These are phyloP conservation scores for Myxozyma geophila DNA, from an alignment of 805 yeast species.

Conservation along the genomic window DNA sequence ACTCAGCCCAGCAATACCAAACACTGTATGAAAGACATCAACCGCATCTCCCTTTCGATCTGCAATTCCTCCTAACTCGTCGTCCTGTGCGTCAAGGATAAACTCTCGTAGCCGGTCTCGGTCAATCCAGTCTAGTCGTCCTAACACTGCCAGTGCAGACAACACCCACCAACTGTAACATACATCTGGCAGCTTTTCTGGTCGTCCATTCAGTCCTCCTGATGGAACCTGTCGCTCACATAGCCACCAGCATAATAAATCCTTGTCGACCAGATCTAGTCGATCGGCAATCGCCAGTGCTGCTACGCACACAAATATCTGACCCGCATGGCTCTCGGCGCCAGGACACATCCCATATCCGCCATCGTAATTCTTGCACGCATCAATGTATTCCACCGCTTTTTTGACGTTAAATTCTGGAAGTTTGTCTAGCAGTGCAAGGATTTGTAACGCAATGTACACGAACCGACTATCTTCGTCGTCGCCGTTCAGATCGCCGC, in stretches of 20 bases:
- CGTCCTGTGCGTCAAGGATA: constrained; percentile 69
- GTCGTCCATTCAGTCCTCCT: constrained; percentile 97
- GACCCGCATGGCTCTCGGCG: constrained; percentile 94
- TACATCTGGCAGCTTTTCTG: constrained; percentile 94
- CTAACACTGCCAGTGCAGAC: constrained; percentile 47
- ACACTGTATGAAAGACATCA: constrained; percentile 90
- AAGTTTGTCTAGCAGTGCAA: constrained; percentile 70
- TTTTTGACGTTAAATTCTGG: constrained; percentile 55
- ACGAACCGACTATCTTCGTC: constrained; percentile 88
- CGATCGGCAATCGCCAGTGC: constrained; percentile 70
- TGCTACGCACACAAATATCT: constrained; percentile 83
- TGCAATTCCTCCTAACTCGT: constrained; percentile 81
- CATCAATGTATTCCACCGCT: constrained; percentile 66
- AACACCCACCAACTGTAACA: constrained; percentile 93
- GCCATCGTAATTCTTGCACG: constrained; percentile 91
- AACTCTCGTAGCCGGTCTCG: constrained; percentile 62
- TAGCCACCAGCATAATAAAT: constrained; percentile 77
- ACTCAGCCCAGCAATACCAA: constrained; percentile 87
- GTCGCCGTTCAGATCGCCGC: constrained; percentile 73
- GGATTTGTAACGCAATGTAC: constrained; percentile 75
- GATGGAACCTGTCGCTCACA: constrained; percentile 82
- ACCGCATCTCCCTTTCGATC: constrained; percentile 90
- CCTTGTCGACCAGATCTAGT: constrained; percentile 53
- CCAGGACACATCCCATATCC: constrained; percentile 94
- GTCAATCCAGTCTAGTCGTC: constrained; percentile 77